Percentiles rank a stretch among this genome's conserved stretches.
Conservation (phyloP, 2,329 filamentous ascomycete species). For the Hirsutella thompsonii region DNA sequence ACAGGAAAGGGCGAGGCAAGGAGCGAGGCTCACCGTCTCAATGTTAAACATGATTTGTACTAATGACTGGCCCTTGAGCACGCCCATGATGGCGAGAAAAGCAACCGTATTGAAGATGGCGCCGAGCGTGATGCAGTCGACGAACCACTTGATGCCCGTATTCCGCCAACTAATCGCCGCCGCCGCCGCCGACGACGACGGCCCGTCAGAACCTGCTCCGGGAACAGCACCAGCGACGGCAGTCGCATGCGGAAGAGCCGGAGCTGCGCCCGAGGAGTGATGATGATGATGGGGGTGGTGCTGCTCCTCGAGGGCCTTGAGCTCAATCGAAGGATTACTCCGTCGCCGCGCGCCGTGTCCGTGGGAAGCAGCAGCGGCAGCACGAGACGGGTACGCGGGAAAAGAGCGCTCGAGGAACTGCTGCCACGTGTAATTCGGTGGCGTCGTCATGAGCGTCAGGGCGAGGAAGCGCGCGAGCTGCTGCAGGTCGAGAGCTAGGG, state of each 20-base stretch:
- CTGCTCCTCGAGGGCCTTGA: conserved; percentile 14
- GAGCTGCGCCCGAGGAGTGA: too few species aligned
- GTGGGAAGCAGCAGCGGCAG: too few species aligned
- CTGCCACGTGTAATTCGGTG: conserved; percentile 47
- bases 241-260: too few species aligned
- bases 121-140: conserved; percentile 34
- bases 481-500: conserved; percentile 31
- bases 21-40: conserved; percentile 14
- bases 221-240: conserved; percentile 1
- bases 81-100: conserved; percentile 33
- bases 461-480: conserved; percentile 41
- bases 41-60: conserved; percentile 25
- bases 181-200: too few species aligned
- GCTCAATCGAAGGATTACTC: conserved; percentile 17
- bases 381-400: conserved; percentile 31
- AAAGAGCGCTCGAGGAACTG: conserved; percentile 38
- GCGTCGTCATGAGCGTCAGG: conserved; percentile 38
- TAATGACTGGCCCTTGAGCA: conserved; percentile 26
- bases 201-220: too few species aligned
- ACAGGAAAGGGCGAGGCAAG: background rate
- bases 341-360: conserved; percentile 2
- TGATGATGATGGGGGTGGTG: too few species aligned
- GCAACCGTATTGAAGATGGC: conserved; percentile 32
- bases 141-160: conserved; percentile 34
- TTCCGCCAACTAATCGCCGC: conserved; percentile 26